Evolutionary conservation across 129 eudicot genomes (phyloP).

Genomic region (Flaveria sonorensis): DNA sequence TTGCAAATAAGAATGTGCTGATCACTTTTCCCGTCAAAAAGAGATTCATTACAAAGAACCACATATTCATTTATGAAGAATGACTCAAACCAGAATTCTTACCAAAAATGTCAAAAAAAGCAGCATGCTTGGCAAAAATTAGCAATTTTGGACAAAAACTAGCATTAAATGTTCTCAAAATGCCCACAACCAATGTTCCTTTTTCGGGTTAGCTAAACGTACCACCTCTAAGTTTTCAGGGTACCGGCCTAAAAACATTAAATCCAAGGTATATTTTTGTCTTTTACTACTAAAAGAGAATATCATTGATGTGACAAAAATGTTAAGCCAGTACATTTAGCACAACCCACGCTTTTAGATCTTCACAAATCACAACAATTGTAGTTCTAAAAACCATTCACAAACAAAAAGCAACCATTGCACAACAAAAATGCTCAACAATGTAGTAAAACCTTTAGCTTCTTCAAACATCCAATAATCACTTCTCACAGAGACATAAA

Average conservation of each 20-base stretch:
- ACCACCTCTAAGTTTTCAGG: no score
- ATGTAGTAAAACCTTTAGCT: no score
- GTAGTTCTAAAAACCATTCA: not conserved
- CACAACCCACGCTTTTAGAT: not conserved
- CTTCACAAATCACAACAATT: not conserved
- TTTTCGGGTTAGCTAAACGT: no score
- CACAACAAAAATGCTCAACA: no score
- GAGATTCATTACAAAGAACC: not conserved
- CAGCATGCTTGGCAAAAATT: not conserved
- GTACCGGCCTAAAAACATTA: no score
- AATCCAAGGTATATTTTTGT: no score
- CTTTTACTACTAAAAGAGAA: no score
- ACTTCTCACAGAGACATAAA: constrained; percentile 8
- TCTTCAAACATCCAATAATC: not conserved
- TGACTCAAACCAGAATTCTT: not conserved
- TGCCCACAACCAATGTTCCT: not conserved
- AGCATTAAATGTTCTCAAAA: not conserved
- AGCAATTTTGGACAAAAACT: constrained; percentile 8
- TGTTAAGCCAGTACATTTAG: no score
- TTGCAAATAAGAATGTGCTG: not conserved
- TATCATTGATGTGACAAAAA: no score
- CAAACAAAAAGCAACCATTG: not conserved
- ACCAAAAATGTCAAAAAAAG: not conserved
- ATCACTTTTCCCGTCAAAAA: constrained; percentile 7
- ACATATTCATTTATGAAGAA: not conserved